These are phyloP conservation scores for Ambispora gerdemannii DNA, from an alignment of 192 early-diverging fungal genomes.

Conservation along the genomic window DNA sequence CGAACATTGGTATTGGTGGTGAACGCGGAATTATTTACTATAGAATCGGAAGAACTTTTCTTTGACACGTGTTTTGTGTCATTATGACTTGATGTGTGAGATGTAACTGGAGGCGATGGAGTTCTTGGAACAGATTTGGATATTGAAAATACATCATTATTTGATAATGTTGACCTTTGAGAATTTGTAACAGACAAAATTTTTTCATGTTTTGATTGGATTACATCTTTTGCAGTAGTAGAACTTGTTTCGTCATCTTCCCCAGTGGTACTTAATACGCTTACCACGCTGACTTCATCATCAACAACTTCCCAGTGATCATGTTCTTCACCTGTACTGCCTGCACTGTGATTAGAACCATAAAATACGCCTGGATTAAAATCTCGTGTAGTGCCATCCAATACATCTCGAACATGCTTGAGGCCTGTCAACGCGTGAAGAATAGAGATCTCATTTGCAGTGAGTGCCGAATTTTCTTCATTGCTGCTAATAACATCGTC, in stretches of 20 bases:
- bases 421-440: conserved; percentile 45
- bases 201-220: conserved; percentile 14
- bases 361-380: conserved; percentile 42
- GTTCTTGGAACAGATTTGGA: background rate
- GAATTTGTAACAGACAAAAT: background rate
- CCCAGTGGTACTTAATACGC: conserved; percentile 16
- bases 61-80: background rate
- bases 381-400: conserved; percentile 44
- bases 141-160: background rate
- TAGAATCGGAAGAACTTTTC: background rate
- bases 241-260: conserved; percentile 18
- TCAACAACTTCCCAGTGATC: conserved; percentile 32
- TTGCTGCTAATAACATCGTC: conserved; percentile 9
- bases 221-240: conserved; percentile 5
- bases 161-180: background rate
- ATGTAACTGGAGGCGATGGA: background rate
- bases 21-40: background rate
- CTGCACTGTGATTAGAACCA: background rate
- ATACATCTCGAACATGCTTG: conserved; percentile 54
- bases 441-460: conserved; percentile 40
- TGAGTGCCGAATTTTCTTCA: background rate
- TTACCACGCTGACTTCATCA: conserved; percentile 27
- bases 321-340: conserved; percentile 23
- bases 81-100: background rate
- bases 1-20: background rate